Evolutionary conservation across 2,329 filamentous ascomycete species (phyloP), one percentile per base, ranked within the genome.

Genomic region (Pseudogymnoascus sp.): DNA sequence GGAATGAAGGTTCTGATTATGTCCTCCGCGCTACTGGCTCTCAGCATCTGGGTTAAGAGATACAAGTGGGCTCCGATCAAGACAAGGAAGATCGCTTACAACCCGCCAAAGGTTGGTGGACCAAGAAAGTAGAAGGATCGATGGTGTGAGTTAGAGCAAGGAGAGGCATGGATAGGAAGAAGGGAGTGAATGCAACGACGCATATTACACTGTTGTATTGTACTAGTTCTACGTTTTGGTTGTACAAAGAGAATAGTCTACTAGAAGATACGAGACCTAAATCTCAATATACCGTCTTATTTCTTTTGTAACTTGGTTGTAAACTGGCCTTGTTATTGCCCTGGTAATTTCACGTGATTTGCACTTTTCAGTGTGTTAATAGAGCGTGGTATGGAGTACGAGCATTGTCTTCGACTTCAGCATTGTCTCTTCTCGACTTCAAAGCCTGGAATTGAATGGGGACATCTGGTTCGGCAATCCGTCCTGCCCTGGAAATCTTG

Each of bases 1-100:
- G 95, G 95, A 74, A 87, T 96, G 85, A 98, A 99, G 88, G 90
- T 96, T 63, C 78, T 99, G 72, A 87, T 90, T 70, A 85, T 96
- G 70, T 86, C 87, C 63, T 84, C 89, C 67, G 85, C 88, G 67
- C 83, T 99, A 68, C 90, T 92, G 76, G 92, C 91, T 64, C 74
- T 98, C 74, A 96, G 90, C 78, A 86, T 99, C 73, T 99, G 93
- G 92, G 89, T 98, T 70, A 99, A 99, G 90, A 88, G 93, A 82
- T 99, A 99, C 88, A 99, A 98, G 87, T 99, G 95, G 95, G 85
- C 92, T 66, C 88, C 90, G 74, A 81, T 99, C 78, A 99, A 99
- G 89, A 90, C 92, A 73, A 89, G 95, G 76, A 96, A 98, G 88
- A 81, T 98, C 72, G 83, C 87, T 72, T 96, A 96, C 81, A 90